Evolutionary conservation across 352 stramenopile genomes (phyloP).

Genomic region (Globisporangium canariense): DNA sequence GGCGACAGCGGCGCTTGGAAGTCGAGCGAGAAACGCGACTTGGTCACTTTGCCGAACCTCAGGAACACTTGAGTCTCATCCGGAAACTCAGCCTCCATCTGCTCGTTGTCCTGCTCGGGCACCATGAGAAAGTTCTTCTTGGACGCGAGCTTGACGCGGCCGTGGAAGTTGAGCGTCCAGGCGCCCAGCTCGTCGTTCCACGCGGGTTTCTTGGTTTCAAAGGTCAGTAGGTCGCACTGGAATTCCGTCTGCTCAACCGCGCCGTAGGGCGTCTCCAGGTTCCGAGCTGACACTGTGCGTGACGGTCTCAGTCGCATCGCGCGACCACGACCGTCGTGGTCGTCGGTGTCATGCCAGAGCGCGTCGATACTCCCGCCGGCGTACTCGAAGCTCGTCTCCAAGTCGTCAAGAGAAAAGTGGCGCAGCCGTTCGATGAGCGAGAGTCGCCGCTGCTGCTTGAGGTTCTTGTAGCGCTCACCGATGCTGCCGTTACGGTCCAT

Average conservation of each 20-base stretch:
- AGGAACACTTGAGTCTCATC: constrained; percentile 44
- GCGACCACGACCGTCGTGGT: constrained; percentile 30
- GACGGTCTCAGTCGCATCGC: constrained; percentile 37
- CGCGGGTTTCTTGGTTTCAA: constrained; percentile 78
- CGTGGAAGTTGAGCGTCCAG: constrained; percentile 90
- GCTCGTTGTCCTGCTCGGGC: constrained; percentile 45
- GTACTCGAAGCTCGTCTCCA: constrained; percentile 45
- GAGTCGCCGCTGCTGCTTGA: constrained; percentile 43
- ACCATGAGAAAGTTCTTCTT: constrained; percentile 91
- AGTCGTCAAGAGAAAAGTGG: constrained; percentile 53
- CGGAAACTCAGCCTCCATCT: constrained; percentile 47
- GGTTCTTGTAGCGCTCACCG: constrained; percentile 53
- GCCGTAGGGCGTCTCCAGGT: constrained; percentile 49
- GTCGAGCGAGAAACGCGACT: constrained; percentile 79
- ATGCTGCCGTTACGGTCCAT: constrained; percentile 50
- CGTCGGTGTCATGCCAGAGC: constrained; percentile 51
- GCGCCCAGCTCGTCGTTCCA: constrained; percentile 83
- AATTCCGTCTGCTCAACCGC: constrained; percentile 73
- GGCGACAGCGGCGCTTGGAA: constrained; percentile 68
- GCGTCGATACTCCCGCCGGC: constrained; percentile 22
- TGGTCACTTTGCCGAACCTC: constrained; percentile 83
- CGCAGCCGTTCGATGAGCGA: constrained; percentile 55
- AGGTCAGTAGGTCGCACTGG: constrained; percentile 70
- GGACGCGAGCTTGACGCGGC: constrained; percentile 85
- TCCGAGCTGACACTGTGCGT: constrained; percentile 22